phyloP scores from a whole-genome alignment of 2,329 filamentous ascomycete genomes.

The Penicillium sp. region DNA sequence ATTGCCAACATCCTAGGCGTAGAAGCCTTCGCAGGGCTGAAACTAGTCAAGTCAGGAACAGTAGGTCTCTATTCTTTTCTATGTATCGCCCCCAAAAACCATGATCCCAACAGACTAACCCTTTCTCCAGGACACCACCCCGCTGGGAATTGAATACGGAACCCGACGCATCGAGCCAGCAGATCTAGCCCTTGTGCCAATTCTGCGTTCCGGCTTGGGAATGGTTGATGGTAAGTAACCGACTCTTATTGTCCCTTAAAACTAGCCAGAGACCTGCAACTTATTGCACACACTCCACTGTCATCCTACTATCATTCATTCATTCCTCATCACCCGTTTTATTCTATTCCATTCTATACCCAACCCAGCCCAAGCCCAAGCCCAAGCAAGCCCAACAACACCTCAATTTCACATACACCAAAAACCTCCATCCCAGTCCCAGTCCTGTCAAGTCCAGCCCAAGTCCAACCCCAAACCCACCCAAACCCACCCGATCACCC shows the following conservation, averaged over 20 bases:
- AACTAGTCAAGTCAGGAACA: conserved; percentile 56
- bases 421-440: too few relatives aligned
- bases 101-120: conserved; percentile 1
- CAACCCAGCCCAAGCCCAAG: neutral
- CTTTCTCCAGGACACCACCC: conserved; percentile 64
- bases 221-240: conserved; percentile 71
- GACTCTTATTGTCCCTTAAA: neutral
- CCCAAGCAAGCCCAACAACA: too few relatives aligned
- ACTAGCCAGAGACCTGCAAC: neutral
- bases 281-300: neutral
- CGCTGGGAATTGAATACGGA: conserved; percentile 72
- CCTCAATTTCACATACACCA: too few relatives aligned
- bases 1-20: conserved; percentile 77
- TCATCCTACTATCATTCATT: neutral
- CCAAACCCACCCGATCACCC: neutral
- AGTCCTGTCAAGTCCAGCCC: too few relatives aligned
- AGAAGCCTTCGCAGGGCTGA: conserved; percentile 71
- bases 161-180: conserved; percentile 61
- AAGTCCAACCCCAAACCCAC: too few relatives aligned
- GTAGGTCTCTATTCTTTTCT: conserved; percentile 44
- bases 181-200: conserved; percentile 77
- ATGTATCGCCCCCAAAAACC: neutral
- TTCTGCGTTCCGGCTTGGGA: conserved; percentile 83
- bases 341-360: neutral
- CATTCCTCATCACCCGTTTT: neutral